Evolutionary conservation across 2,329 filamentous ascomycete genomes (phyloP).

Genomic region (Cryphonectria nitschkei): DNA sequence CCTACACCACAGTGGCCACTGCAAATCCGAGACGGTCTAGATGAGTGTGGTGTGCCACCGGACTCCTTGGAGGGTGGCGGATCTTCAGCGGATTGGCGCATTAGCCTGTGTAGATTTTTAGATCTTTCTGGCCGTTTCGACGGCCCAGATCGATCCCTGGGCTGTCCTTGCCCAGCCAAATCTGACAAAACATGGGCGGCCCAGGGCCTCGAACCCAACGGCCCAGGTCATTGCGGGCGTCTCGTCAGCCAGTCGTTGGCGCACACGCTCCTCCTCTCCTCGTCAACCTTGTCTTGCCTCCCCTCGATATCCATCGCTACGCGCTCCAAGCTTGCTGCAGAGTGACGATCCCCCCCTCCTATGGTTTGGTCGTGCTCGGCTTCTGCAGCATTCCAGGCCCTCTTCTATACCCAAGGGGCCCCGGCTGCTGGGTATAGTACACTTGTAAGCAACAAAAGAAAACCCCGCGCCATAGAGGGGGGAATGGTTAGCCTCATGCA

Average conservation of each 20-base stretch:
- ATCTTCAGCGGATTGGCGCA: not conserved
- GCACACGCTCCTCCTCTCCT: conserved; percentile 1
- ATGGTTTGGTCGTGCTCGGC: not conserved
- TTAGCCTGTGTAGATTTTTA: conserved; percentile 15
- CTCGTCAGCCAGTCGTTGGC: conserved; percentile 9
- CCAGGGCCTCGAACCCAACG: conserved; percentile 2
- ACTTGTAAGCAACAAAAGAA: not conserved
- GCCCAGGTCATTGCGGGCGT: not conserved
- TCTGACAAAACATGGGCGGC: conserved; percentile 1
- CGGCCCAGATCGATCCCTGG: conserved; percentile 4
- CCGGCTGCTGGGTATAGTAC: not conserved
- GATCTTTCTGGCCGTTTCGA: not conserved
- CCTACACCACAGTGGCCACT: not conserved
- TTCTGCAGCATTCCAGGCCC: not conserved
- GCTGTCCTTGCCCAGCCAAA: conserved; percentile 2
- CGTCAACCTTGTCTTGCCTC: not conserved
- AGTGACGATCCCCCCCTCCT: not conserved
- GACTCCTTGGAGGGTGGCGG: conserved; percentile 3
- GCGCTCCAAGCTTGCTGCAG: not conserved
- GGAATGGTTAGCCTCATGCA: conserved; percentile 16
- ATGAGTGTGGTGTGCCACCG: conserved; percentile 12
- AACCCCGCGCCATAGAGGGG: not conserved
- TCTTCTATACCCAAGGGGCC: no score
- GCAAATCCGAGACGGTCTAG: conserved; percentile 16
- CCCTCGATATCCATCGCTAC: not conserved